Base-by-base conservation (phyloP, 2,329 filamentous ascomycete genomes). In the Gnomoniopsis sp. region DNA sequence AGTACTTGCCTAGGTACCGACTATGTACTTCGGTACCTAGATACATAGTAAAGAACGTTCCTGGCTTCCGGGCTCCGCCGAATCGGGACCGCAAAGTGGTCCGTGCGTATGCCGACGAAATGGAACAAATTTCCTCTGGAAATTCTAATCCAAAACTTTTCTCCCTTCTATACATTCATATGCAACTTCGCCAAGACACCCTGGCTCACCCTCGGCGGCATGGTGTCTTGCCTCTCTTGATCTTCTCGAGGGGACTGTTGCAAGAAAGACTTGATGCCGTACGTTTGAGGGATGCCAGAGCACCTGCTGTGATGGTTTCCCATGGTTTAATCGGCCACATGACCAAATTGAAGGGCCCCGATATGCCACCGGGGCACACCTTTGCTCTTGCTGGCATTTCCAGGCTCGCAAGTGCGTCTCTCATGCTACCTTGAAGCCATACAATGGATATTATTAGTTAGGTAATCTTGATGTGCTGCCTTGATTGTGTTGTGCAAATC, bases 241-340 rank as follows among this genome's bases (percentile, higher is more conserved):
- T 23, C 22, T 38, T 30, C n/a, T 33, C 3, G 46, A 26, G 55
- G 52, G 55, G 55, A 48, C 17, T 44, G 63, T 64, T 64, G 63
- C 63, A 52, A 64, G 63, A 64, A 52, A n/a, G 55, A 61, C 30
- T 55, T 36, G 30, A 55, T 44, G 61, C 63, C 63, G 63, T 62
- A 61, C 59, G 63, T 64, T 64, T 64, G 63, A 64, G 61, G 58
- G 63, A 56, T 49, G 49, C 43, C 57, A 53, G 62, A 64, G 63
- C 63, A 15, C 51, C 30, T 58, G 65, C 66, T 41, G 22, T 68
- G 67, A 69, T 52, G 65, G 59, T 65, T 64, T 68, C 67, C 65
- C 57, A 69, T 69, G 67, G 63, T 65, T 62, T 61, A 62, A 61
- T 46, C 65, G 66, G 67, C 63, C 26, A 69, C 66, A 69, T 38